These are phyloP conservation scores for Epichloe bromicola DNA, from an alignment of 2,329 filamentous ascomycete genomes.

Conservation along the genomic window DNA sequence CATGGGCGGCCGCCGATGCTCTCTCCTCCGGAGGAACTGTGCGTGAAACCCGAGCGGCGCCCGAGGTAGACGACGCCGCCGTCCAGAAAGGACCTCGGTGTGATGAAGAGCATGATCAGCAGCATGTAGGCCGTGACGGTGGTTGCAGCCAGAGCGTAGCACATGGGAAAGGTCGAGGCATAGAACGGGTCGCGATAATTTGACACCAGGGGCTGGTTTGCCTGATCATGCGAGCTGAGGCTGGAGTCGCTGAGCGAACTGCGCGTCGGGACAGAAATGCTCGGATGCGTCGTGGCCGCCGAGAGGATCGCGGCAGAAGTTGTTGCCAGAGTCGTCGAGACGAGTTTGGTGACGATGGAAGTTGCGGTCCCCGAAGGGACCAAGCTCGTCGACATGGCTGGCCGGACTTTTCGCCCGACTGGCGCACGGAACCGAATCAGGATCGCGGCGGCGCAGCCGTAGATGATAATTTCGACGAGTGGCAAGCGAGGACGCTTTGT, in stretches of 20 bases:
- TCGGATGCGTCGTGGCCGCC: neutral
- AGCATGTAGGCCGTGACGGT: slow-evolving; percentile 87
- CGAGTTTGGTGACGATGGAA: neutral
- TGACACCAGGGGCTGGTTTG: slow-evolving; percentile 33
- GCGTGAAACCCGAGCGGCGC: slow-evolving; percentile 74
- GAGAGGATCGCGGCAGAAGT: slow-evolving; percentile 1
- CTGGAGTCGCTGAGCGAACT: slow-evolving; percentile 18
- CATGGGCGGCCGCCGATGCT: slow-evolving; percentile 86
- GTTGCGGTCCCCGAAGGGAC: slow-evolving; percentile 2
- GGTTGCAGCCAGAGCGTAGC: slow-evolving; percentile 82
- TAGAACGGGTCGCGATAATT: slow-evolving; percentile 82
- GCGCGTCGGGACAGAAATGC: neutral
- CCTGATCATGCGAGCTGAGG: slow-evolving; percentile 15
- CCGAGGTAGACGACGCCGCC: slow-evolving; percentile 73
- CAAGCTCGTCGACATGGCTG: slow-evolving; percentile 4
- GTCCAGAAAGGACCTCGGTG: slow-evolving; percentile 84
- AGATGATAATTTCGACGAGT: neutral
- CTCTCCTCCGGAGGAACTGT: slow-evolving; percentile 63
- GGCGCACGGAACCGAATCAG: neutral
- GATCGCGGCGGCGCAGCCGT: neutral
- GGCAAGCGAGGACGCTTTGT: neutral
- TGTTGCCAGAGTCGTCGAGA: neutral
- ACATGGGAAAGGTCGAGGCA: slow-evolving; percentile 81
- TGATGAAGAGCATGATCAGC: slow-evolving; percentile 87
- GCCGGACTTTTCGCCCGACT: slow-evolving; percentile 1